A percentile compares a stretch with the other conserved stretches of the same genome.
Evolutionary conservation across 768 basidiomycete species (phyloP).

Genomic region (Pleurotus platypus): DNA sequence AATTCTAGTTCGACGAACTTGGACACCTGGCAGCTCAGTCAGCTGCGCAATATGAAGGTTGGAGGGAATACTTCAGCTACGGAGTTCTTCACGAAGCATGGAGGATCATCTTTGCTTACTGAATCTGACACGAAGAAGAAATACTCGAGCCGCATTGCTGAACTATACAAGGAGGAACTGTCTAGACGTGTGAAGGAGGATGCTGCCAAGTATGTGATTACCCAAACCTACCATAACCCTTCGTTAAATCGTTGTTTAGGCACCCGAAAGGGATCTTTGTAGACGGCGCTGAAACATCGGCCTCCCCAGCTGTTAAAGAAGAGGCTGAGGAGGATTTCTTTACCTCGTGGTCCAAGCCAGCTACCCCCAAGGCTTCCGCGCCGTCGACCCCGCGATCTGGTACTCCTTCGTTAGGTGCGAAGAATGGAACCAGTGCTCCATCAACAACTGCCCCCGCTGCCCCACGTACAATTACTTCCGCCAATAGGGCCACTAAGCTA

Average conservation of each 20-base stretch:
- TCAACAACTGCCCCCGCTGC: constrained; percentile 26
- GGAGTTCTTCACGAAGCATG: constrained; percentile 89
- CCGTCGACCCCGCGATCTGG: constrained; percentile 46
- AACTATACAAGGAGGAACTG: constrained; percentile 91
- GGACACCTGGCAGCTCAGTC: constrained; percentile 87
- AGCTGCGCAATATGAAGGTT: constrained; percentile 94
- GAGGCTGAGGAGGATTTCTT: constrained; percentile 90
- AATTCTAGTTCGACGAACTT: constrained; percentile 85
- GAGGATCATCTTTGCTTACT: constrained; percentile 64
- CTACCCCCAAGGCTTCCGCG: constrained; percentile 49
- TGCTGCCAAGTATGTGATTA: constrained; percentile 45
- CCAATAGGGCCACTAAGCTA: constrained; percentile 9
- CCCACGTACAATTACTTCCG: constrained; percentile 55
- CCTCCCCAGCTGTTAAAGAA: constrained; percentile 33
- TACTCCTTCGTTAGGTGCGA: constrained; percentile 58
- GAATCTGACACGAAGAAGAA: constrained; percentile 85
- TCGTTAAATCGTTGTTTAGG: constrained; percentile 31
- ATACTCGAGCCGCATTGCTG: constrained; percentile 80
- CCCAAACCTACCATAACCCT: background rate
- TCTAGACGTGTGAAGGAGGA: constrained; percentile 80
- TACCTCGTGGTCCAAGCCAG: constrained; percentile 91
- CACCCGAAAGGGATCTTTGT: constrained; percentile 74
- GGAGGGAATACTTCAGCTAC: constrained; percentile 86
- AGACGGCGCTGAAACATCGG: constrained; percentile 66
- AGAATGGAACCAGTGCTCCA: constrained; percentile 27